Percentiles rank a stretch among this genome's conserved stretches.
Conservation (phyloP, 257 asterid species). For the Rehmannia glutinosa region DNA sequence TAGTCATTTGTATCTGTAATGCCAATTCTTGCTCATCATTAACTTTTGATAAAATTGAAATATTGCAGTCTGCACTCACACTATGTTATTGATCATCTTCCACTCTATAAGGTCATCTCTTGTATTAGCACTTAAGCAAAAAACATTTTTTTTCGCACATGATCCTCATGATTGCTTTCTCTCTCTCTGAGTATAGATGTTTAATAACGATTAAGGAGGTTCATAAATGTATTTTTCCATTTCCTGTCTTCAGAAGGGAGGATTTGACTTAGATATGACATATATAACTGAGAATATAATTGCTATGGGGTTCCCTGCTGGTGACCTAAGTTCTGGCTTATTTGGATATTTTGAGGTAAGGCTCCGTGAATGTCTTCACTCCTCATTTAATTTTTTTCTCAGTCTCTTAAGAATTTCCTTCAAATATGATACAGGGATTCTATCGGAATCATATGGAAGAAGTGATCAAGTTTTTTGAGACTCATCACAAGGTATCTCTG, state of each 20-base stretch:
- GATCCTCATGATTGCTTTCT: neutral
- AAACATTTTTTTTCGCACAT: neutral
- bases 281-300: slow-evolving; percentile 90
- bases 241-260: slow-evolving; percentile 71
- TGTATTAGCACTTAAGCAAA: neutral
- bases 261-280: slow-evolving; percentile 98
- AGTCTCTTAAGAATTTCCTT: slow-evolving; percentile 18
- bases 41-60: neutral
- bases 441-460: slow-evolving; percentile 99
- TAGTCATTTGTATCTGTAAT: neutral
- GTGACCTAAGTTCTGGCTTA: slow-evolving; percentile 94
- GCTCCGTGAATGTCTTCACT: slow-evolving; percentile 8
- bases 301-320: slow-evolving; percentile 99
- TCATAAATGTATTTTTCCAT: slow-evolving; percentile 3
- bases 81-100: neutral
- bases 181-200: slow-evolving; percentile 7
- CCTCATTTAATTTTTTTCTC: neutral
- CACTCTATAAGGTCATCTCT: neutral
- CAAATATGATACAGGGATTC: slow-evolving; percentile 60
- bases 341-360: slow-evolving; percentile 95
- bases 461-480: slow-evolving; percentile 92
- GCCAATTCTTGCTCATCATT: neutral
- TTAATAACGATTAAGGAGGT: slow-evolving; percentile 6
- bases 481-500: slow-evolving; percentile 78
- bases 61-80: neutral